These are phyloP conservation scores for Cocos nucifera DNA, from an alignment of 176 grass and related monocot species.

Conservation along the genomic window DNA sequence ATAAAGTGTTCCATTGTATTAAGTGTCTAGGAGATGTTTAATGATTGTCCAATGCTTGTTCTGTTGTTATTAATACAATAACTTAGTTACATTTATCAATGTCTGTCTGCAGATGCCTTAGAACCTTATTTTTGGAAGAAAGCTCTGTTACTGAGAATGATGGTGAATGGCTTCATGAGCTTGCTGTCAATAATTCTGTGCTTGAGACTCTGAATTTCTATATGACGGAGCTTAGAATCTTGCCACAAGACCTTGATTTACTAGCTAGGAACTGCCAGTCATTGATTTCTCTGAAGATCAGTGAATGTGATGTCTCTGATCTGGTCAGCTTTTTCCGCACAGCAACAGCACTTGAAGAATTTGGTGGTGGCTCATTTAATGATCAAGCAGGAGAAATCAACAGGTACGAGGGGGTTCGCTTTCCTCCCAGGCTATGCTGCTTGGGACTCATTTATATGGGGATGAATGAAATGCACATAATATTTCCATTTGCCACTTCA, in stretches of 20 bases:
- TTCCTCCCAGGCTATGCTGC: slow-evolving; percentile 41
- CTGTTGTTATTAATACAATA: background rate
- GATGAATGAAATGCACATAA: slow-evolving; percentile 53
- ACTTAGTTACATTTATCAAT: background rate
- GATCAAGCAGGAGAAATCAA: slow-evolving; percentile 29
- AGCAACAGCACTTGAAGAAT: slow-evolving; percentile 53
- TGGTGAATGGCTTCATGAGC: slow-evolving; percentile 59
- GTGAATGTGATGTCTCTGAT: slow-evolving; percentile 50
- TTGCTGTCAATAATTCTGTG: slow-evolving; percentile 51
- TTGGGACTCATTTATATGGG: slow-evolving; percentile 69
- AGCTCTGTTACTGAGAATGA: slow-evolving; percentile 45
- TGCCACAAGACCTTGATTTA: slow-evolving; percentile 52
- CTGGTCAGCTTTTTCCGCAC: slow-evolving; percentile 42
- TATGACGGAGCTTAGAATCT: slow-evolving; percentile 51
- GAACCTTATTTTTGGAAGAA: slow-evolving; percentile 78
- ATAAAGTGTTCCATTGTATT: no score
- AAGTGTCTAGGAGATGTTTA: no score
- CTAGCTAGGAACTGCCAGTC: slow-evolving; percentile 56
- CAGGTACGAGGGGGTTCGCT: slow-evolving; percentile 53
- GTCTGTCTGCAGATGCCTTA: slow-evolving; percentile 47
- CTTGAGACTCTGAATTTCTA: slow-evolving; percentile 74
- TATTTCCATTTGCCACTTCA: slow-evolving; percentile 63
- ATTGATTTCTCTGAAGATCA: slow-evolving; percentile 64
- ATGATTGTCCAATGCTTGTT: background rate
- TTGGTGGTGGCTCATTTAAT: slow-evolving; percentile 74